Percentiles rank a stretch among this genome's conserved stretches.
Conservation (phyloP, 805 yeast species). For the Starmerella ratchasimensis region DNA sequence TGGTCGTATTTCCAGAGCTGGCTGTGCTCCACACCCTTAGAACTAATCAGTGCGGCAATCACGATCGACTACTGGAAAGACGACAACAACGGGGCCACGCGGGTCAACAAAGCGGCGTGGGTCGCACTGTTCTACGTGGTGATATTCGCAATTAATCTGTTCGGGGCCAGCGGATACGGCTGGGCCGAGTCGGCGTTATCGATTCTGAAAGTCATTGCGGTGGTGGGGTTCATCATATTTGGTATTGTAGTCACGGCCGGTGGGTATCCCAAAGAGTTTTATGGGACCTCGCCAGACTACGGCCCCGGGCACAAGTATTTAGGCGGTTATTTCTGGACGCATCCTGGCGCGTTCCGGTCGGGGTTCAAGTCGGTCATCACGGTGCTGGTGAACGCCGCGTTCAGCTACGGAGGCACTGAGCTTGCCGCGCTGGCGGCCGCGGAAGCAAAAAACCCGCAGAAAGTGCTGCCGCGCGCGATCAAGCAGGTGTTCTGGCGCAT, state of each 20-base stretch:
- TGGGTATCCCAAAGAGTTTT: conserved; percentile 38
- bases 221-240: conserved; percentile 45
- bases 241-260: conserved; percentile 43
- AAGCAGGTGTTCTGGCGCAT: conserved; percentile 80
- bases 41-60: conserved; percentile 44
- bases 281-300: background rate
- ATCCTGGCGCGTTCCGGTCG: conserved; percentile 54
- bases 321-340: conserved; percentile 43
- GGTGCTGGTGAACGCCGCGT: conserved; percentile 69
- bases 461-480: conserved; percentile 54
- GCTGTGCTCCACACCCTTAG: conserved; percentile 46
- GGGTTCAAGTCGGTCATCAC: conserved; percentile 60
- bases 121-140: conserved; percentile 41
- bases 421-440: conserved; percentile 65
- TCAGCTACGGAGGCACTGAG: conserved; percentile 67
- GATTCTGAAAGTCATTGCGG: conserved; percentile 42
- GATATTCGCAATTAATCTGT: conserved; percentile 36
- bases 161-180: conserved; percentile 49
- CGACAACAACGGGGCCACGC: conserved; percentile 19
- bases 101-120: conserved; percentile 43
- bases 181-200: conserved; percentile 55
- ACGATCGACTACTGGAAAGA: conserved; percentile 47
- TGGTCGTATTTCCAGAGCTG: conserved; percentile 36
- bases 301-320: conserved; percentile 23
- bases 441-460: conserved; percentile 55